Percentiles rank a stretch among this genome's conserved stretches.
These are phyloP conservation scores for Microbotryum intermedium DNA, from an alignment of 1,284 basidiomycete genomes.

Conservation along the genomic window DNA sequence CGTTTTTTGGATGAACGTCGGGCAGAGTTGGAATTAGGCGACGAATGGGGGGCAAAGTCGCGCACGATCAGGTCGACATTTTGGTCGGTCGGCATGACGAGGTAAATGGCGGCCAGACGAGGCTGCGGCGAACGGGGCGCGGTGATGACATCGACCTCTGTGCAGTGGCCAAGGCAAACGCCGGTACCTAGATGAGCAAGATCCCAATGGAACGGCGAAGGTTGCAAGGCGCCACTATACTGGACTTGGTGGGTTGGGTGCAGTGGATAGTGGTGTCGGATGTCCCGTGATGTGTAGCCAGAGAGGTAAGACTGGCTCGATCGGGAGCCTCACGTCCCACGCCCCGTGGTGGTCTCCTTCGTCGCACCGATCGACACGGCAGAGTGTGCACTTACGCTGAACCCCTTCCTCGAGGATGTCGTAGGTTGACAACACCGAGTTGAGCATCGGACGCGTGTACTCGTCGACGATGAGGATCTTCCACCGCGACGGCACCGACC, in stretches of 20 bases:
- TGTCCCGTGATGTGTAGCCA: background rate
- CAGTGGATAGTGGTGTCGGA: background rate
- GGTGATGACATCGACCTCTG: constrained; percentile 45
- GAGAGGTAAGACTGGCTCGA: background rate
- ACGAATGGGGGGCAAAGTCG: constrained; percentile 51
- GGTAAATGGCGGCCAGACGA: constrained; percentile 78
- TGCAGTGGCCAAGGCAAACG: no score
- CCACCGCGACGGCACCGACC: constrained; percentile 50
- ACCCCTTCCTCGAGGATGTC: constrained; percentile 91
- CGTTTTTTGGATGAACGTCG: constrained; percentile 12
- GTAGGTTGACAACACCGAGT: constrained; percentile 81
- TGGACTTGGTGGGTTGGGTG: background rate
- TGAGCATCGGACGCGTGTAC: constrained; percentile 73
- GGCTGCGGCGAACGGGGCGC: constrained; percentile 61
- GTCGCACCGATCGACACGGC: background rate
- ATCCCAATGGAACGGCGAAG: no score
- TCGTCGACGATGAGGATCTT: constrained; percentile 96
- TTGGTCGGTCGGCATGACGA: constrained; percentile 87
- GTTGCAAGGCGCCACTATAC: no score
- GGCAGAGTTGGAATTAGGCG: background rate
- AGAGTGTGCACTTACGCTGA: constrained; percentile 54
- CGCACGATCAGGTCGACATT: constrained; percentile 85
- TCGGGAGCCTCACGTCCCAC: background rate
- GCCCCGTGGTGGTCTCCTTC: background rate
- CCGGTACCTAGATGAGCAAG: no score